Base-by-base conservation (phyloP, 163 green algal genomes). In the Chlamydomonas reinhardtii region DNA sequence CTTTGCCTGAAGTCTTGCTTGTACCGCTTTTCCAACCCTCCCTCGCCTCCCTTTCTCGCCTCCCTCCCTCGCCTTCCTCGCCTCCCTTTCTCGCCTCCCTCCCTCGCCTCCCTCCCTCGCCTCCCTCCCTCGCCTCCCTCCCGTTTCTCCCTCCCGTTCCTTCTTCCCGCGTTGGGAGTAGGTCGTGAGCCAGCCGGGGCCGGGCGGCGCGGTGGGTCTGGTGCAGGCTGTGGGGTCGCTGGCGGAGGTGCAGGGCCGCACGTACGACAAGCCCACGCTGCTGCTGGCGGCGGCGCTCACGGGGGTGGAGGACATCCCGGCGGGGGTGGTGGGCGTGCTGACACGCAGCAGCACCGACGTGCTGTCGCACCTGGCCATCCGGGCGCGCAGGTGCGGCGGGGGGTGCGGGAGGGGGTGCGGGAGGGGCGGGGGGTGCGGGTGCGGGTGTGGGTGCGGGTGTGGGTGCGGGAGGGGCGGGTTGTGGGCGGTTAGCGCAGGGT, bases 281-380 rank as follows among this genome's bases (percentile, higher is more conserved):
- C 68, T 93, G 59, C 68, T 93, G 35, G 88, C 91, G 24, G 87
- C 86, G 35, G 35, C 76, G 35, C 90, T 99, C 31, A 88, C 85
- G 16, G 83, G 88, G 22, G 83, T 97, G 83, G 97, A 99, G 89
- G 97, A 99, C 93, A 98, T 99, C 70, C 97, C 97, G 20, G 74
- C 91, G 48, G 93, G 93, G 27, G 79, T 91, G 3, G 89, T 87
- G 37, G 96, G 92, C 0, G 92, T 99, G 76, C 88, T 99, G 9
- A 98, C 96, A 4, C 80, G 86, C 65, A 93, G 78, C 69, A 79
- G 88, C 16, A 96, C 95, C 0, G 97, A 99, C 85, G 91, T 98
- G 48, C 92, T 99, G 62, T 94, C 83, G n/a, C 94, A 97, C 85
- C 93, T 98, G 25, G 96, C 97, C 61, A 98, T 99, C 89, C 91